phyloP scores from a whole-genome alignment of 2,329 filamentous ascomycete genomes.

The Trichoderma asperellum region DNA sequence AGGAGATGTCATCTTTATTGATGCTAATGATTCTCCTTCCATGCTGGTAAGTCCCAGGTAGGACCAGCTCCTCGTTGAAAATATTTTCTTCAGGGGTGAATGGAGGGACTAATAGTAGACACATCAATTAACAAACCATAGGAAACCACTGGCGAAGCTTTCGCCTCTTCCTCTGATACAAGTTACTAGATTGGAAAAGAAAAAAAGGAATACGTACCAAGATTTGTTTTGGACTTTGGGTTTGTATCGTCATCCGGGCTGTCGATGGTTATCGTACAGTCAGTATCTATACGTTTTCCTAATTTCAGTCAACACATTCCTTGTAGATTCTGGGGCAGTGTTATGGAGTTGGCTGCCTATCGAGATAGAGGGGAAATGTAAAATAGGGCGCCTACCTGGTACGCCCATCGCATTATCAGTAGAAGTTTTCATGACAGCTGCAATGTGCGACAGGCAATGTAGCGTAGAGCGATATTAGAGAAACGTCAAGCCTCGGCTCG shows the following conservation, averaged over 20 bases:
- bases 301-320: too few species aligned
- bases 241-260: neutral
- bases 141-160: neutral
- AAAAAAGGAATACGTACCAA: neutral
- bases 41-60: slow-evolving; percentile 1
- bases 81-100: neutral
- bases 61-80: neutral
- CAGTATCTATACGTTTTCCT: too few species aligned
- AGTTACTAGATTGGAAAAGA: neutral
- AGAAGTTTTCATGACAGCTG: too few species aligned
- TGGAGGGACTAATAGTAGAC: neutral
- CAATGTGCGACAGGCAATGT: too few species aligned
- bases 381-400: too few species aligned
- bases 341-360: too few species aligned
- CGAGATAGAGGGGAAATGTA: too few species aligned
- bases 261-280: too few species aligned
- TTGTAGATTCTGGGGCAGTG: too few species aligned
- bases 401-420: too few species aligned
- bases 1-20: neutral
- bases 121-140: neutral
- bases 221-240: neutral
- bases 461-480: too few species aligned
- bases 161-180: neutral
- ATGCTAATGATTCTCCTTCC: neutral
- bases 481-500: too few species aligned